A percentile compares a stretch with the other conserved stretches of the same genome.
These are phyloP conservation scores for Arachis stenosperma DNA, from an alignment of 306 rosid species.

Conservation along the genomic window DNA sequence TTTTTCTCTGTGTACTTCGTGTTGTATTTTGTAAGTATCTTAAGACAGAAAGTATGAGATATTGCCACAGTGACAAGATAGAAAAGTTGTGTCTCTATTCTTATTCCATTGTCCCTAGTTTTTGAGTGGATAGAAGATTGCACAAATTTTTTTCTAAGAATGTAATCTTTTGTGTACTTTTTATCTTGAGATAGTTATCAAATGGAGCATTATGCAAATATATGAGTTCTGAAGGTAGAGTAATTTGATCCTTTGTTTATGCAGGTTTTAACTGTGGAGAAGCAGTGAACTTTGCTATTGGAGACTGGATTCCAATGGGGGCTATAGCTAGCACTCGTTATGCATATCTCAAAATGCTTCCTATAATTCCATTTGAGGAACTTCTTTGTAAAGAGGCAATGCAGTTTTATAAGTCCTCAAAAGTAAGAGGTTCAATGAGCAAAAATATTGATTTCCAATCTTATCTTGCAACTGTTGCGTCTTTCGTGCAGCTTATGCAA, in stretches of 20 bases:
- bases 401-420: conserved; percentile 34
- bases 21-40: too few relatives aligned
- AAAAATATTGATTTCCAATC: conserved; percentile 30
- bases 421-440: conserved; percentile 9
- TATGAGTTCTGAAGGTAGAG: neutral
- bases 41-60: too few relatives aligned
- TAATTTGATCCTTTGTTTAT: conserved; percentile 1
- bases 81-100: too few relatives aligned
- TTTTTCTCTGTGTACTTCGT: neutral
- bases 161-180: too few relatives aligned
- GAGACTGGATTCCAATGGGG: conserved; percentile 51
- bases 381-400: conserved; percentile 54
- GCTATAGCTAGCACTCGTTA: conserved; percentile 43
- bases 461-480: conserved; percentile 13
- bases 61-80: too few relatives aligned
- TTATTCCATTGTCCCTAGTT: too few relatives aligned
- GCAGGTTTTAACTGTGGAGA: conserved; percentile 58
- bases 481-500: conserved; percentile 42
- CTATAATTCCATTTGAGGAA: conserved; percentile 49
- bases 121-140: too few relatives aligned
- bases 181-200: too few relatives aligned
- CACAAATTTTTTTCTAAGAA: too few relatives aligned
- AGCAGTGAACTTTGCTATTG: conserved; percentile 48
- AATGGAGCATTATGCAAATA: too few relatives aligned
- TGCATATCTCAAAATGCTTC: conserved; percentile 38